Conservation (phyloP, 192 early-diverging fungal species). For the Backusella sp. region DNA sequence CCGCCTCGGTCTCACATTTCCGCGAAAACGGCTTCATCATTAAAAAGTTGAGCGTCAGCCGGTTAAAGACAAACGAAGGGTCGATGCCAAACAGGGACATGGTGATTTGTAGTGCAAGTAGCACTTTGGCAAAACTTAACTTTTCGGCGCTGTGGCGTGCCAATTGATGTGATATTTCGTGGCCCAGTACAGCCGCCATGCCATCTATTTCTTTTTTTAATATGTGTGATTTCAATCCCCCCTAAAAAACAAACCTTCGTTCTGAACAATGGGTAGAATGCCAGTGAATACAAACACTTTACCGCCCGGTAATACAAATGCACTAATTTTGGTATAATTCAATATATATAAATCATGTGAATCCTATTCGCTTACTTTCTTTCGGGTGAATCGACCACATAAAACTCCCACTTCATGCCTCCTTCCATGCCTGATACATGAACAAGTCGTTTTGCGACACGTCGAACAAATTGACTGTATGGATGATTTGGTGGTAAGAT, state of each 20-base stretch:
- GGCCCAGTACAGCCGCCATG: conserved; percentile 90
- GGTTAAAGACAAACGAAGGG: conserved; percentile 55
- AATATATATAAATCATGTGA: no score
- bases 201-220: conserved; percentile 48
- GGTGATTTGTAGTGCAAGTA: conserved; percentile 56
- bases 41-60: conserved; percentile 65
- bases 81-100: conserved; percentile 67
- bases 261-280: conserved; percentile 73
- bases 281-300: conserved; percentile 99
- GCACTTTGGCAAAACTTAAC: conserved; percentile 68
- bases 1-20: conserved; percentile 90
- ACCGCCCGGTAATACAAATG: conserved; percentile 93
- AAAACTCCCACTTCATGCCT: conserved; percentile 83
- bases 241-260: conserved; percentile 48
- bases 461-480: conserved; percentile 58
- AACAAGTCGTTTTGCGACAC: conserved; percentile 73
- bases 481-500: conserved; percentile 72
- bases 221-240: background rate
- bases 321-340: conserved; percentile 33
- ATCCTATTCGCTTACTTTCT: conserved; percentile 59
- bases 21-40: conserved; percentile 86
- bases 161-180: conserved; percentile 93
- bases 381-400: conserved; percentile 81
- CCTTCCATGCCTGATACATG: conserved; percentile 65
- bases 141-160: conserved; percentile 93